These are phyloP conservation scores for Ogataea siamensis DNA, from an alignment of 805 yeast species.

Conservation along the genomic window DNA sequence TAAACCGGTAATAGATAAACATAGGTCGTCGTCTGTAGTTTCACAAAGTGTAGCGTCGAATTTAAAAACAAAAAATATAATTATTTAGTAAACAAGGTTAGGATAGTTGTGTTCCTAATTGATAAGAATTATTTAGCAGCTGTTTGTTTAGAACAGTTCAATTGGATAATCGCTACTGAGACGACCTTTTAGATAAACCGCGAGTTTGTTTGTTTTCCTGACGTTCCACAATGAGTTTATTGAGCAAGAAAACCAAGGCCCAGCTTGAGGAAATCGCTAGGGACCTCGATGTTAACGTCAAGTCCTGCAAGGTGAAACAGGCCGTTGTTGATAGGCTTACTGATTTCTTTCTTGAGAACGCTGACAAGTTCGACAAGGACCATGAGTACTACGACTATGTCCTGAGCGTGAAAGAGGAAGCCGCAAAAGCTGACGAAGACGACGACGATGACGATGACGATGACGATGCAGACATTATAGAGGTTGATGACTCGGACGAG, in stretches of 20 bases:
- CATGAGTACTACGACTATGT: constrained; percentile 32
- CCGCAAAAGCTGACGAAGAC: constrained; percentile 11
- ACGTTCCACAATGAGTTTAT: constrained; percentile 17
- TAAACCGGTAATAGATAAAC: constrained; percentile 18
- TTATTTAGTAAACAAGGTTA: constrained; percentile 8
- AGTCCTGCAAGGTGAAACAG: constrained; percentile 28
- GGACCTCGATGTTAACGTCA: constrained; percentile 26
- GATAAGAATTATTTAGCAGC: background rate
- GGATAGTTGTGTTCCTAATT: background rate
- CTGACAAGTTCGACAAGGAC: constrained; percentile 21
- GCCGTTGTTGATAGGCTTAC: constrained; percentile 27
- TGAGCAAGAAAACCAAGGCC: constrained; percentile 32
- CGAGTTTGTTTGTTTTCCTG: too few species aligned
- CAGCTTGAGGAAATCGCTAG: constrained; percentile 33
- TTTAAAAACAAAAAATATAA: constrained; percentile 7
- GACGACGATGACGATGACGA: constrained; percentile 52
- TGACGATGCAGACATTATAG: constrained; percentile 33
- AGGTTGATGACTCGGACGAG: constrained; percentile 12
- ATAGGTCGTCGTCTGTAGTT: constrained; percentile 19
- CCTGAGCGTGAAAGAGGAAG: constrained; percentile 10
- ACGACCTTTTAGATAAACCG: too few species aligned
- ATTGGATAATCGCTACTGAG: constrained; percentile 2
- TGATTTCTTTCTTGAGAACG: constrained; percentile 24
- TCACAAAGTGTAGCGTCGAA: constrained; percentile 13
- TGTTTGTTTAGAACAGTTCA: background rate